Evolutionary conservation across 2,329 filamentous ascomycete species (phyloP).

Genomic region (Colletotrichum sp.): DNA sequence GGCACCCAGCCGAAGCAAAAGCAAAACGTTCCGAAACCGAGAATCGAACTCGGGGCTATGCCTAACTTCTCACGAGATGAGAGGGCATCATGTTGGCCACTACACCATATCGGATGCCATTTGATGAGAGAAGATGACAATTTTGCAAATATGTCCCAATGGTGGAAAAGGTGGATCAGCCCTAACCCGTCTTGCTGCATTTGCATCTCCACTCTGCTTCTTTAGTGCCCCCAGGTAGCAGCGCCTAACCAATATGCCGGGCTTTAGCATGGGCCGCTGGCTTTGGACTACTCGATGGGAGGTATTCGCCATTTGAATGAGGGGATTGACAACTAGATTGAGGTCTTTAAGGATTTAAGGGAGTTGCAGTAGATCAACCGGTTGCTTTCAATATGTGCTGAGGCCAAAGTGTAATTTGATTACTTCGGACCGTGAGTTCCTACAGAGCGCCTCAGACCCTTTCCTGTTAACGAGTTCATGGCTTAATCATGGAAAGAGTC

Average conservation of each 20-base stretch:
- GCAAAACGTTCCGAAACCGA: background rate
- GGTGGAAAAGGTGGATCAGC: background rate
- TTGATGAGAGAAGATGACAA: rapidly evolving
- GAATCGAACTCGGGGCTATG: constrained; percentile 2
- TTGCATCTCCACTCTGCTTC: background rate
- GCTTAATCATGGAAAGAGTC: background rate
- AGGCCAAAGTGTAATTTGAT: background rate
- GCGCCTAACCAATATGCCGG: background rate
- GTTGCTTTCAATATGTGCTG: background rate
- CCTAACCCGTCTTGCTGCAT: background rate
- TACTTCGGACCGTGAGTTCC: background rate
- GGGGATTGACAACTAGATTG: background rate
- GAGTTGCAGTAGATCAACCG: background rate
- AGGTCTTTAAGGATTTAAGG: background rate
- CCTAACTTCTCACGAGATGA: background rate
- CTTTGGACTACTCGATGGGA: background rate
- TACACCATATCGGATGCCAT: background rate
- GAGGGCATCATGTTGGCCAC: background rate
- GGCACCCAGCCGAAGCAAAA: background rate
- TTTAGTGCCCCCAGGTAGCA: background rate
- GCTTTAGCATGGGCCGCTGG: background rate
- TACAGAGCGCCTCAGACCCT: background rate
- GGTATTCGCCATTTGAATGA: too few species aligned
- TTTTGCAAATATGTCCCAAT: background rate
- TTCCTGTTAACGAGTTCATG: background rate